phyloP scores from a whole-genome alignment of 305 asterid genomes.

The Coffea humblotiana region DNA sequence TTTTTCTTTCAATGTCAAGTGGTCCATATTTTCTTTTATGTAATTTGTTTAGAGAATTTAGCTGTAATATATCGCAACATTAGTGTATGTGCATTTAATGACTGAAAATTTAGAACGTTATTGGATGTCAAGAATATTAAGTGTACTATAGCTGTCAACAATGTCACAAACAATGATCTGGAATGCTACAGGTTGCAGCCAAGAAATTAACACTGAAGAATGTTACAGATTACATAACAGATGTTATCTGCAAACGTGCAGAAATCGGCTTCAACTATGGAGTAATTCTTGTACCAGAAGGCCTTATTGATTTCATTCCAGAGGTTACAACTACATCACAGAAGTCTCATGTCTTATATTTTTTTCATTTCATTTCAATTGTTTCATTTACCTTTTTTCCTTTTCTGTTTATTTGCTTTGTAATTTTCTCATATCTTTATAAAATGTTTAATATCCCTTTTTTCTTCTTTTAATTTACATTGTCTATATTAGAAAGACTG shows the following conservation, averaged over 20 bases:
- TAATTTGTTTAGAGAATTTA: neutral
- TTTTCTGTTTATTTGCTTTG: neutral
- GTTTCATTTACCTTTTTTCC: slow-evolving; percentile 1
- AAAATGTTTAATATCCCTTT: neutral
- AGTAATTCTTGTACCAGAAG: slow-evolving; percentile 65
- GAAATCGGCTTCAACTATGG: slow-evolving; percentile 58
- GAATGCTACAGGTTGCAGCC: slow-evolving; percentile 53
- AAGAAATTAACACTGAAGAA: slow-evolving; percentile 60
- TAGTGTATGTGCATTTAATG: no score
- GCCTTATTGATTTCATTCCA: slow-evolving; percentile 69
- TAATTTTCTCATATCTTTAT: neutral
- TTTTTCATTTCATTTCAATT: neutral
- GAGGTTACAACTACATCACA: slow-evolving; percentile 39
- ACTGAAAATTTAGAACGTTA: neutral
- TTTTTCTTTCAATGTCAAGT: neutral
- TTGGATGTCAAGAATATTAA: neutral
- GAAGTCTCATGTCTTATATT: neutral
- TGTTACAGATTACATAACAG: slow-evolving; percentile 56
- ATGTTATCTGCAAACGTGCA: slow-evolving; percentile 63
- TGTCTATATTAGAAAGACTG: neutral
- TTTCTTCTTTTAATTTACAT: neutral
- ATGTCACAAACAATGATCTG: neutral
- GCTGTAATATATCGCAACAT: neutral
- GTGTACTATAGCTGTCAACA: neutral
- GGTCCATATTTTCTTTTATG: neutral